These are phyloP conservation scores for Urochloa ruziziensis DNA, from an alignment of 176 grass and related monocot genomes.

Conservation along the genomic window DNA sequence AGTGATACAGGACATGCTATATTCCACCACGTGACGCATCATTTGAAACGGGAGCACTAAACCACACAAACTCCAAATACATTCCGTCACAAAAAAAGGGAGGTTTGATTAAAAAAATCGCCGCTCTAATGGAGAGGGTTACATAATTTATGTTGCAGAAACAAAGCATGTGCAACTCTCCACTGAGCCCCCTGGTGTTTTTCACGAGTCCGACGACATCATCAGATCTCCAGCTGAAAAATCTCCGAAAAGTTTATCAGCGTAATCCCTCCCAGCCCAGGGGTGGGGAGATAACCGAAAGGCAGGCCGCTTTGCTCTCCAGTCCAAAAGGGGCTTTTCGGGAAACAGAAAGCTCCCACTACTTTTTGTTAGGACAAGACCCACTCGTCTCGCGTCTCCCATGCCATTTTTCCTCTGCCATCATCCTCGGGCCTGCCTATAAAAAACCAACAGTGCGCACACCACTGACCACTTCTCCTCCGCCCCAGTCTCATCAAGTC, in stretches of 20 bases:
- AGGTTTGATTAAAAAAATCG: not conserved
- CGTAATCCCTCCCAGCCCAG: not conserved
- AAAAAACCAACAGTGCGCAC: constrained; percentile 15
- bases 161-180: not conserved
- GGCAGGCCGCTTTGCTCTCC: not conserved
- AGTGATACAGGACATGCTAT: not conserved
- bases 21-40: no score
- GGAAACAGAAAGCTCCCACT: constrained; percentile 27
- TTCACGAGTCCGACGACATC: constrained; percentile 12
- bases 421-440: not conserved
- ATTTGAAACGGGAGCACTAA: not conserved
- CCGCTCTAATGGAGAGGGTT: not conserved
- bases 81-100: no score
- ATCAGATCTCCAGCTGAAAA: constrained; percentile 7
- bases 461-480: no score
- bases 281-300: constrained; percentile 29
- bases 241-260: not conserved
- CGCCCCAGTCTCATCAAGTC: no score
- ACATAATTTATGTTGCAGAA: not conserved
- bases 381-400: no score
- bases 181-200: not conserved
- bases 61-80: no score
- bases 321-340: not conserved
- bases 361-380: constrained; percentile 23
- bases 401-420: not conserved